Percentiles rank a stretch among this genome's conserved stretches.
phyloP scores from a whole-genome alignment of 2,329 filamentous ascomycete species.

The Beauveria brongniartii region DNA sequence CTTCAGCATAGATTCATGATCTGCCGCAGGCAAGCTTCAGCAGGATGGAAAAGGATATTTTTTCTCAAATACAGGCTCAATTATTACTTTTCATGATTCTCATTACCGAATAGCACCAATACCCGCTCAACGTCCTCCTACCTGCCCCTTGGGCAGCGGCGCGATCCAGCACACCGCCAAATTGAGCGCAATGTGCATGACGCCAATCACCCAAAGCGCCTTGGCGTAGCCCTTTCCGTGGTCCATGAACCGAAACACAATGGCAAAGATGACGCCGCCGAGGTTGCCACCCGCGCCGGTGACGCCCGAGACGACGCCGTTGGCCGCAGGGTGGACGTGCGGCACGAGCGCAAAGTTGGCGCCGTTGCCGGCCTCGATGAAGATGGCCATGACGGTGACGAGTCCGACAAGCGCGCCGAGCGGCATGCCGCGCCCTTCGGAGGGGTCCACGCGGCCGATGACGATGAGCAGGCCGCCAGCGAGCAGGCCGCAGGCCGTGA shows the following conservation, averaged over 20 bases:
- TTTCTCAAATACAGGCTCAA: not conserved
- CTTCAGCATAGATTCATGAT: slow-evolving; percentile 8
- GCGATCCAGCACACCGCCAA: slow-evolving; percentile 49
- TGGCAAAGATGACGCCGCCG: slow-evolving; percentile 73
- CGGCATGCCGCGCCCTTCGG: slow-evolving; percentile 32
- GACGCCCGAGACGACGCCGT: slow-evolving; percentile 68
- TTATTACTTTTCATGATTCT: not conserved
- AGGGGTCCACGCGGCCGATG: slow-evolving; percentile 56
- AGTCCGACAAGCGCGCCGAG: slow-evolving; percentile 64
- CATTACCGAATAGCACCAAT: slow-evolving; percentile 12
- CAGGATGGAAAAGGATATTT: too few species aligned
- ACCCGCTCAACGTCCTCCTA: slow-evolving; percentile 16
- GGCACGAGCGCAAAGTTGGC: slow-evolving; percentile 81
- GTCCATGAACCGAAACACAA: slow-evolving; percentile 68
- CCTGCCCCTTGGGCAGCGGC: slow-evolving; percentile 43
- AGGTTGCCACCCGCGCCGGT: slow-evolving; percentile 77
- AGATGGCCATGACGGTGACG: slow-evolving; percentile 68
- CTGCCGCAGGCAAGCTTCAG: not conserved
- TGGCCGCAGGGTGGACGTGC: slow-evolving; percentile 76
- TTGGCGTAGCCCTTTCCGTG: slow-evolving; percentile 57
- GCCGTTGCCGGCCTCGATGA: slow-evolving; percentile 78
- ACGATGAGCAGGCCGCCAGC: slow-evolving; percentile 54
- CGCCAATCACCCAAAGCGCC: slow-evolving; percentile 75
- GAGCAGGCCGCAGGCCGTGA: slow-evolving; percentile 44
- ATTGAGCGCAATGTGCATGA: slow-evolving; percentile 64